Evolutionary conservation across 208 protist genomes (phyloP).

Genomic region (Leishmania arabica): DNA sequence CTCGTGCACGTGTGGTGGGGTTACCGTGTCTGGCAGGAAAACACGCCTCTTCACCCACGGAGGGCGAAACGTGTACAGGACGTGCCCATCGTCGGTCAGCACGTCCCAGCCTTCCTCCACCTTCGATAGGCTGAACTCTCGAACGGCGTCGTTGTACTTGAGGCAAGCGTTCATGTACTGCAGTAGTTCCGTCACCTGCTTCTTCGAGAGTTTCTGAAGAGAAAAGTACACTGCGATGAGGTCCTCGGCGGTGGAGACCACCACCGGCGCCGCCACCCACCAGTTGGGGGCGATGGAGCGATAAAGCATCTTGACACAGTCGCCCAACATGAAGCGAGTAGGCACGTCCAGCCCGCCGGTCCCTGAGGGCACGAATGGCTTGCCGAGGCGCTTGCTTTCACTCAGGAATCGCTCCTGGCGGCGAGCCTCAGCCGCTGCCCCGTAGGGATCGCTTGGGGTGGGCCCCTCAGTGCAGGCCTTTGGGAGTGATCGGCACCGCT

Average conservation of each 20-base stretch:
- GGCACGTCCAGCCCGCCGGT: constrained; percentile 45
- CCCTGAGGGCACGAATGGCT: constrained; percentile 74
- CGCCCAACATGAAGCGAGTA: constrained; percentile 79
- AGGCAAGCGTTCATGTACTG: constrained; percentile 84
- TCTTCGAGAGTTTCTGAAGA: constrained; percentile 40
- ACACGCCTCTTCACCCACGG: constrained; percentile 77
- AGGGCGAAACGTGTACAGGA: constrained; percentile 89
- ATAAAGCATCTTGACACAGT: constrained; percentile 81
- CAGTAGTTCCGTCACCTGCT: constrained; percentile 49
- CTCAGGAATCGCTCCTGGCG: constrained; percentile 71
- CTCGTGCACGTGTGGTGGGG: constrained; percentile 33
- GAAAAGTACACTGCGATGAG: constrained; percentile 88
- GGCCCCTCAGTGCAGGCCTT: not conserved
- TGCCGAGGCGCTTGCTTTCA: constrained; percentile 62
- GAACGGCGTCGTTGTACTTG: constrained; percentile 60
- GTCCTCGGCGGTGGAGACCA: constrained; percentile 89
- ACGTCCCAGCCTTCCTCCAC: constrained; percentile 87
- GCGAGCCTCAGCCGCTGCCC: constrained; percentile 53
- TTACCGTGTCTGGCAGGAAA: constrained; percentile 69
- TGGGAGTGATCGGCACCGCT: not conserved
- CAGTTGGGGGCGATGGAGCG: constrained; percentile 69
- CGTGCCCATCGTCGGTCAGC: constrained; percentile 78
- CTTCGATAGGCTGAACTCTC: constrained; percentile 68
- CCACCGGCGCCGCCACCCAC: constrained; percentile 62
- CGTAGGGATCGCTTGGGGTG: constrained; percentile 68